Conservation (phyloP, 371 early-diverging fungal genomes). For the Mortierella polycephala region DNA sequence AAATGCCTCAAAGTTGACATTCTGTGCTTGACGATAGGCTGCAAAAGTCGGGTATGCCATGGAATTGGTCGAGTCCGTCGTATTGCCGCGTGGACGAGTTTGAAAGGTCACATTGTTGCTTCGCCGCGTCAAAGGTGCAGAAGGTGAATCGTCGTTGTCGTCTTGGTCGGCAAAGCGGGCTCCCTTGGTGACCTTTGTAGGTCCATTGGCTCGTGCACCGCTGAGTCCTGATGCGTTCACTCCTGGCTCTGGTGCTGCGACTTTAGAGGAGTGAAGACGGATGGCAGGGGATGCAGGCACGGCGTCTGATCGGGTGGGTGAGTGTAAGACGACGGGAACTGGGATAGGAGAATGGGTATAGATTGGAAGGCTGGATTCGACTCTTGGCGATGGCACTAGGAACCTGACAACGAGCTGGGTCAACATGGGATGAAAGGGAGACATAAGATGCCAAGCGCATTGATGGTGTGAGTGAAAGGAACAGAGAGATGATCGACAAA, state of each 20-base stretch:
- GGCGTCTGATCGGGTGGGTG: conserved; percentile 39
- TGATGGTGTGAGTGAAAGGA: neutral
- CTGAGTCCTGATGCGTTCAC: neutral
- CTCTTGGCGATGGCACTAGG: conserved; percentile 32
- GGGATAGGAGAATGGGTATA: conserved; percentile 46
- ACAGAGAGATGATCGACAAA: neutral
- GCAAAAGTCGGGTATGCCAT: conserved; percentile 44
- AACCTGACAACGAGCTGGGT: conserved; percentile 33
- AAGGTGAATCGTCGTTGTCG: neutral
- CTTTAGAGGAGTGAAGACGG: conserved; percentile 22
- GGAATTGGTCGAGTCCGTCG: conserved; percentile 39
- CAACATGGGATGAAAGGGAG: neutral
- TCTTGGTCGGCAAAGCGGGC: conserved; percentile 29
- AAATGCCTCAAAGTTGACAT: conserved; percentile 40
- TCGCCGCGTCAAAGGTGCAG: conserved; percentile 3
- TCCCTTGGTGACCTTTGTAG: neutral
- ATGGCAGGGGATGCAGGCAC: conserved; percentile 38
- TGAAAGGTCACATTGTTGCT: conserved; percentile 39
- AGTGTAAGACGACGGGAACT: conserved; percentile 21
- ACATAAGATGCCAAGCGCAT: neutral
- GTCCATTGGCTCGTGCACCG: neutral
- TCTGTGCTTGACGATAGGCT: conserved; percentile 50
- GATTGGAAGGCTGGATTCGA: conserved; percentile 40
- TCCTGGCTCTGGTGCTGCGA: neutral
- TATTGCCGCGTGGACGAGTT: conserved; percentile 37